A percentile compares a stretch with the other conserved stretches of the same genome.
phyloP scores from a whole-genome alignment of 1,139 yeast genomes.

The Debaryomyces coudertii region DNA sequence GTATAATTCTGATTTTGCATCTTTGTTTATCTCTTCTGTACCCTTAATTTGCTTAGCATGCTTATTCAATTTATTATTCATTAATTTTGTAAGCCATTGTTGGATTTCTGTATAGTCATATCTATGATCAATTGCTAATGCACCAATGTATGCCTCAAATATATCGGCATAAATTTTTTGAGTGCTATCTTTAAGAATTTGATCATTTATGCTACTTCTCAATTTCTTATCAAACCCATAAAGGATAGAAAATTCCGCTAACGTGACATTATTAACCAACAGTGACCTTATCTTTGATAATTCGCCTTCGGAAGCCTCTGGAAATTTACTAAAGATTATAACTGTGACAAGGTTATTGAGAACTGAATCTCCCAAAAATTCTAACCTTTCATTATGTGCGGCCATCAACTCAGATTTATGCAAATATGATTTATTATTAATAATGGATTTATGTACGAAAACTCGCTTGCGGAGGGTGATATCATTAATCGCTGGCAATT shows the following conservation, averaged over 20 bases:
- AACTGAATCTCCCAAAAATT: conserved; percentile 91
- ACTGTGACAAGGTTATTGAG: conserved; percentile 73
- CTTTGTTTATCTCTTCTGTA: conserved; percentile 47
- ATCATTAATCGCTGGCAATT: conserved; percentile 68
- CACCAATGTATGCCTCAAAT: conserved; percentile 92
- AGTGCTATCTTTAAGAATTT: conserved; percentile 36
- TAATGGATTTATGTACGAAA: conserved; percentile 78
- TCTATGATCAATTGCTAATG: conserved; percentile 63
- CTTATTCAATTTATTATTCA: conserved; percentile 33
- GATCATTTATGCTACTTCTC: conserved; percentile 48
- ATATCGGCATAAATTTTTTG: conserved; percentile 72
- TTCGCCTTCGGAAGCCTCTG: conserved; percentile 79
- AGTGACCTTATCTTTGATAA: conserved; percentile 71
- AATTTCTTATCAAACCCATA: conserved; percentile 73
- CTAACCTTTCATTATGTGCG: conserved; percentile 86
- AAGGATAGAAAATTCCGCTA: conserved; percentile 68
- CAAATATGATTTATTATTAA: conserved; percentile 60
- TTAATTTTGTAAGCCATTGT: conserved; percentile 62
- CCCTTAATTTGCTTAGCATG: conserved; percentile 32
- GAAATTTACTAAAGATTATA: conserved; percentile 66
- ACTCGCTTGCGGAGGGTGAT: conserved; percentile 66
- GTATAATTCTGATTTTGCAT: conserved; percentile 79
- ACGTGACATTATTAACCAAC: conserved; percentile 72
- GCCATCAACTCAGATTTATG: conserved; percentile 59
- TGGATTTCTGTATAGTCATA: conserved; percentile 51